phyloP scores from a whole-genome alignment of 345 rosid species.

The Pistacia vera region DNA sequence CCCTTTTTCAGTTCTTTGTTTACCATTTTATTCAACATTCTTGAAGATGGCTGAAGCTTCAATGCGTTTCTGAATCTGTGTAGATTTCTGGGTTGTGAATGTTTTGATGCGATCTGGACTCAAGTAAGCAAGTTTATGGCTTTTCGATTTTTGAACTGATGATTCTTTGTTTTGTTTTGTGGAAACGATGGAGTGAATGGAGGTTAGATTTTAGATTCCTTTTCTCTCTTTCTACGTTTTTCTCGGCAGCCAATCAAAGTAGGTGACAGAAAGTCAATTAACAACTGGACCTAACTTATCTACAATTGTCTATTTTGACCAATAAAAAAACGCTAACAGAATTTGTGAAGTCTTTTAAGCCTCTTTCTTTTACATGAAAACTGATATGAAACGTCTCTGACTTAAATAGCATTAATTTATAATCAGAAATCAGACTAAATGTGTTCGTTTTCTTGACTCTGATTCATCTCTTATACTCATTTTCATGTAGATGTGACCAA shows the following conservation, averaged over 20 bases:
- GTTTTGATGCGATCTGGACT: neutral
- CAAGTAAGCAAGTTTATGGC: neutral
- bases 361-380: neutral
- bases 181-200: neutral
- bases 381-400: neutral
- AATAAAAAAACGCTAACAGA: neutral
- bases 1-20: neutral
- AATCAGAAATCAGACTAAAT: neutral
- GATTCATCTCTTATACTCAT: slow-evolving; percentile 6
- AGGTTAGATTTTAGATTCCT: slow-evolving; percentile 6
- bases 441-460: slow-evolving; percentile 14
- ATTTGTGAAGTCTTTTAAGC: neutral
- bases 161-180: slow-evolving; percentile 3
- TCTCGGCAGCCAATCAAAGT: slow-evolving; percentile 26
- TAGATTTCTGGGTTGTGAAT: neutral
- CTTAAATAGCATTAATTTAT: neutral
- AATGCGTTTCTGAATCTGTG: neutral
- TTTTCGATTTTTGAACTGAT: neutral
- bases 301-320: slow-evolving; percentile 30
- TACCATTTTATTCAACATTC: neutral
- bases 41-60: neutral
- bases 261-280: slow-evolving; percentile 36
- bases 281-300: slow-evolving; percentile 24
- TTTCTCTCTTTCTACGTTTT: slow-evolving; percentile 6
- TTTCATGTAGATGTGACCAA: slow-evolving; percentile 24